Evolutionary conservation across 2,329 filamentous ascomycete genomes (phyloP), one percentile per base, ranked within the genome.

Genomic region (Sporothrix humicola): DNA sequence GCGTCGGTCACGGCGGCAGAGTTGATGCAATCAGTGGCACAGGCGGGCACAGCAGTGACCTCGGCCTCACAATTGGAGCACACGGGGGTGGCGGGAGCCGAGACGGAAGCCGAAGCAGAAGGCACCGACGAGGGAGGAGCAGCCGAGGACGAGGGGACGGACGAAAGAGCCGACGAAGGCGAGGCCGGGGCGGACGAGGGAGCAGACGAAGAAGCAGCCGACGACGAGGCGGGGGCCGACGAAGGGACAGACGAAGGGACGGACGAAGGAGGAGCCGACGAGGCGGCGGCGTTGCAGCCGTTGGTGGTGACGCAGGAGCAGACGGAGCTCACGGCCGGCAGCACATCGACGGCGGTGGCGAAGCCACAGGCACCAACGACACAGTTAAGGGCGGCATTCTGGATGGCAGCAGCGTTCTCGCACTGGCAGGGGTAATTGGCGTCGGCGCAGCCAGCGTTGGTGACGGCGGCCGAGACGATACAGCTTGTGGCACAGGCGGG

Each of bases 361-460:
- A 73, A 13, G 61, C 73, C 73, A 50, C 74, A 75, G 52, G 13
- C 52, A 12, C 37, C 66, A n/a, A 71, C 8, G 15, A 75, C 69
- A 15, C 74, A 75, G 50, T 66, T 70, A 7, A 72, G 23, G 37
- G 73, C 65, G 7, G 73, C 66, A 15, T 37, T 68, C 37, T 73
- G 72, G 48, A 73, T 54, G 13, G 63, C 54, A 2, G n/a, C 65
- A 44, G 71, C 69, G 2, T 71, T 59, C 15, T 61, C 58, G 52
- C 74, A 76, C 70, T 71, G 69, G 69, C 69, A 71, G 12, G 12
- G 9, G 56, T 63, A 71, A 12, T 71, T 46, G 23, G 20, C 69
- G 42, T 48, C 56, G 20, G 42, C 56, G 20, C 69, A 71, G 56
- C 69, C 69, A 9, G 56, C 54, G 12, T 61, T 63, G 7, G 54